Conservation (phyloP, 129 eudicot genomes). For the Flaveria ramosissima region DNA sequence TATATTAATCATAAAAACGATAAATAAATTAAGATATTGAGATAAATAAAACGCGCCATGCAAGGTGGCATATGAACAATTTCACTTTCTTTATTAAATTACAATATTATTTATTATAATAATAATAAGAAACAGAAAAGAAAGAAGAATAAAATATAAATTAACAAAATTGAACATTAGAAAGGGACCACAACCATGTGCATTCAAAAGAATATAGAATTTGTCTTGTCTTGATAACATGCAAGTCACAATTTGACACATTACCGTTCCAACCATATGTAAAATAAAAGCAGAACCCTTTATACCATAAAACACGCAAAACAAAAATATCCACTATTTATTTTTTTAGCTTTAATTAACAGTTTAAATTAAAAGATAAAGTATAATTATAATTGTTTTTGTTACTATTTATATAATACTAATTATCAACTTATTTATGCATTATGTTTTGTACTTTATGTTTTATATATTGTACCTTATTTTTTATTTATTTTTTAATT, state of each 20-base stretch:
- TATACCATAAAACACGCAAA: too few species aligned
- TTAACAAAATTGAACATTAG: slow-evolving; percentile 14
- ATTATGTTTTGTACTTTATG: too few species aligned
- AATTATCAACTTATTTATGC: too few species aligned
- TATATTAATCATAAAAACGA: background rate
- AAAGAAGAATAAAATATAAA: background rate
- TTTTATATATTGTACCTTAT: too few species aligned
- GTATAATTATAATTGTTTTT: too few species aligned
- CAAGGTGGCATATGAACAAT: slow-evolving; percentile 34
- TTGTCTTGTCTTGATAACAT: slow-evolving; percentile 36
- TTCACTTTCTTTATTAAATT: background rate
- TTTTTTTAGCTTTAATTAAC: too few species aligned
- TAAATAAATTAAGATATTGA: background rate
- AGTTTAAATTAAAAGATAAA: too few species aligned
- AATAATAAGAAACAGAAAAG: background rate
- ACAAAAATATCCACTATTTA: too few species aligned
- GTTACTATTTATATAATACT: too few species aligned
- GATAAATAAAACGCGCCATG: slow-evolving; percentile 14
- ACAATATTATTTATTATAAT: background rate
- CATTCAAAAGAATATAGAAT: slow-evolving; percentile 34
- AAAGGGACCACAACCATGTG: slow-evolving; percentile 40
- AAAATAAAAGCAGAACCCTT: too few species aligned
- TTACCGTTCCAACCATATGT: too few species aligned
- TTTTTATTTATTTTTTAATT: too few species aligned
- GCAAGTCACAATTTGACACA: slow-evolving; percentile 11